Evolutionary conservation across 2,329 filamentous ascomycete species (phyloP).

Genomic region (Chrysoporthe puriensis): DNA sequence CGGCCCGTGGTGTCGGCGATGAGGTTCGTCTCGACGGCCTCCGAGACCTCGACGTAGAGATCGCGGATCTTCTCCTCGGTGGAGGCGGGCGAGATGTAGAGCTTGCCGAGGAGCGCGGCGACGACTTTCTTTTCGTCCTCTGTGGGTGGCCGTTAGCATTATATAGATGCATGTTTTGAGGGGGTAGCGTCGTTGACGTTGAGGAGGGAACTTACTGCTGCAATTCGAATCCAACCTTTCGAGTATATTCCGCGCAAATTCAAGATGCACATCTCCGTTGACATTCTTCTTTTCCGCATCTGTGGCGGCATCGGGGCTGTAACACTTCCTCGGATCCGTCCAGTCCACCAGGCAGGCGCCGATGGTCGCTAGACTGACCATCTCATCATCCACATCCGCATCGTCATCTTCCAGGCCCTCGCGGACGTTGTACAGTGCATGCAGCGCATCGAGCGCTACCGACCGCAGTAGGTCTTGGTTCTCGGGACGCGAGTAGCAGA

Average conservation of each 20-base stretch:
- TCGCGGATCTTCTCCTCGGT: slow-evolving; percentile 61
- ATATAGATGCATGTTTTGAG: not conserved
- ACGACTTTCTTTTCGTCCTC: slow-evolving; percentile 87
- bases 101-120: slow-evolving; percentile 77
- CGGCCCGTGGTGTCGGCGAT: slow-evolving; percentile 63
- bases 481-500: slow-evolving; percentile 81
- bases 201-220: slow-evolving; percentile 60
- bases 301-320: slow-evolving; percentile 50
- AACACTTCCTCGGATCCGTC: slow-evolving; percentile 89
- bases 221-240: slow-evolving; percentile 71
- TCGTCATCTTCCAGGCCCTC: slow-evolving; percentile 76
- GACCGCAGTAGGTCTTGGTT: slow-evolving; percentile 82
- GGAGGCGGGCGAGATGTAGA: slow-evolving; percentile 74
- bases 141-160: slow-evolving; percentile 41
- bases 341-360: slow-evolving; percentile 87
- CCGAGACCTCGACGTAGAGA: slow-evolving; percentile 60
- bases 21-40: slow-evolving; percentile 66
- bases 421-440: slow-evolving; percentile 72
- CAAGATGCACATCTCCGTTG: slow-evolving; percentile 78
- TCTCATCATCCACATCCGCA: slow-evolving; percentile 73
- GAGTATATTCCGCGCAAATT: slow-evolving; percentile 76
- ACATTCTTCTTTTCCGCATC: slow-evolving; percentile 66
- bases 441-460: slow-evolving; percentile 74
- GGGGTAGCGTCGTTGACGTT: not conserved
- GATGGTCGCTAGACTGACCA: slow-evolving; percentile 78